Conservation (phyloP, 331 rosid species). For the Cucumis variabilis region DNA sequence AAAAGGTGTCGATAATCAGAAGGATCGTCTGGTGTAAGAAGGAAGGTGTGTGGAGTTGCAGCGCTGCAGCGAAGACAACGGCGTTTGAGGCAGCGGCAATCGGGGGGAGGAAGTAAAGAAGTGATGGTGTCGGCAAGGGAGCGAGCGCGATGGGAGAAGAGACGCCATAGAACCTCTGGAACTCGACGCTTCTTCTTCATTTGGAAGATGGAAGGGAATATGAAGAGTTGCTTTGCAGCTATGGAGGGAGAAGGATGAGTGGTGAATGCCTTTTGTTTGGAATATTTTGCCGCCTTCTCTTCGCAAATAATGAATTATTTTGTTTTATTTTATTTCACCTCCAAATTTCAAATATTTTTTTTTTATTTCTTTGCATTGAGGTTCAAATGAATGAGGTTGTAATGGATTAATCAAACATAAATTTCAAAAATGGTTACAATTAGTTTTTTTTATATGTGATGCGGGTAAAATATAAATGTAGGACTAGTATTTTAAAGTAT, state of each 20-base stretch:
- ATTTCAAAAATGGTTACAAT: too few species aligned
- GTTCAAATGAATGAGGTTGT: too few species aligned
- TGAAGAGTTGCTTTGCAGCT: not conserved
- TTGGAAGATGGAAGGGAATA: slow-evolving; percentile 29
- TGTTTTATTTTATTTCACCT: too few species aligned
- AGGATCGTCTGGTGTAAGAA: slow-evolving; percentile 62
- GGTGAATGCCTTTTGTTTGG: not conserved
- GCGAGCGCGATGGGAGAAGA: slow-evolving; percentile 57
- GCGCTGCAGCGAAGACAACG: slow-evolving; percentile 54
- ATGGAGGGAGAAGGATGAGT: not conserved
- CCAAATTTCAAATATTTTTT: too few species aligned
- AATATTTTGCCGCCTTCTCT: not conserved
- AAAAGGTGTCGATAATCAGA: slow-evolving; percentile 54
- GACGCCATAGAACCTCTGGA: slow-evolving; percentile 71
- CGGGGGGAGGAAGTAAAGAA: slow-evolving; percentile 52
- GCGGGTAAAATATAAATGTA: too few species aligned
- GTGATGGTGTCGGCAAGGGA: slow-evolving; percentile 50
- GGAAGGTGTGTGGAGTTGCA: slow-evolving; percentile 40
- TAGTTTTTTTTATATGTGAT: too few species aligned
- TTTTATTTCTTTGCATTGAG: too few species aligned
- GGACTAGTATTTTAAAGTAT: too few species aligned
- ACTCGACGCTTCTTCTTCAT: slow-evolving; percentile 58
- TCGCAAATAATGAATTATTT: too few species aligned
- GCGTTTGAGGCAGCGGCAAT: slow-evolving; percentile 53
- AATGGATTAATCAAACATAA: too few species aligned